phyloP scores from a whole-genome alignment of 1,284 basidiomycete species.

The Pseudozyma thailandica region DNA sequence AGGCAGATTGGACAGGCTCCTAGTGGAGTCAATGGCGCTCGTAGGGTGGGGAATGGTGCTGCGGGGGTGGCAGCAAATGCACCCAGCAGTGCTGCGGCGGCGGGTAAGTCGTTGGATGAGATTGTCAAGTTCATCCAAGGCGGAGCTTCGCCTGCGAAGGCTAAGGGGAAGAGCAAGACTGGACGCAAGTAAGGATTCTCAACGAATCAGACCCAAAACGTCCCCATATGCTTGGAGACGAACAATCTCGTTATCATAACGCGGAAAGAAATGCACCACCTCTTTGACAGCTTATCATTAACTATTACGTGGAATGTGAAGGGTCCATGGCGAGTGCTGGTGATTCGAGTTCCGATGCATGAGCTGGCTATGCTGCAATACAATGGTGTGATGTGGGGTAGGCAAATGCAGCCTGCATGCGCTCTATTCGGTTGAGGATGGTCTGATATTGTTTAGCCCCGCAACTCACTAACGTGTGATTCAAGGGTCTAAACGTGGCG shows the following conservation, averaged over 20 bases:
- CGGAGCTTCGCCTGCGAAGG: conserved; percentile 34
- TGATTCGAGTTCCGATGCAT: too few species aligned
- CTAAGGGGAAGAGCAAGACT: conserved; percentile 40
- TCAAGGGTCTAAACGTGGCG: too few species aligned
- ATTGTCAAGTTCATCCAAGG: conserved; percentile 64
- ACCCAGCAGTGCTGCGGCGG: not conserved
- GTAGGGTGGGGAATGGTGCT: conserved; percentile 16
- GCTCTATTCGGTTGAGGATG: too few species aligned
- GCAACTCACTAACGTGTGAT: too few species aligned
- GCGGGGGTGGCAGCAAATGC: not conserved
- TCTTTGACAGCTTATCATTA: conserved; percentile 13
- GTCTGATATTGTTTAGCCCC: too few species aligned
- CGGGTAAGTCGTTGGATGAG: conserved; percentile 59
- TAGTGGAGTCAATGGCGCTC: conserved; percentile 15
- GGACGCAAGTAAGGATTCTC: conserved; percentile 25
- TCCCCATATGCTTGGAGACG: conserved; percentile 2
- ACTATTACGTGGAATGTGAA: too few species aligned
- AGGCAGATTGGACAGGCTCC: conserved; percentile 33
- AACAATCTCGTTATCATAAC: not conserved
- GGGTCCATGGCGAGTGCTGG: too few species aligned
- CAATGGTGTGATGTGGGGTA: too few species aligned
- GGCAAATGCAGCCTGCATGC: too few species aligned
- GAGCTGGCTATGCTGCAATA: too few species aligned
- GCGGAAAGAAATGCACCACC: conserved; percentile 25
- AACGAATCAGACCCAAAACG: conserved; percentile 4